Base-by-base conservation (phyloP, 768 basidiomycete species). In the Mycena latifolia region DNA sequence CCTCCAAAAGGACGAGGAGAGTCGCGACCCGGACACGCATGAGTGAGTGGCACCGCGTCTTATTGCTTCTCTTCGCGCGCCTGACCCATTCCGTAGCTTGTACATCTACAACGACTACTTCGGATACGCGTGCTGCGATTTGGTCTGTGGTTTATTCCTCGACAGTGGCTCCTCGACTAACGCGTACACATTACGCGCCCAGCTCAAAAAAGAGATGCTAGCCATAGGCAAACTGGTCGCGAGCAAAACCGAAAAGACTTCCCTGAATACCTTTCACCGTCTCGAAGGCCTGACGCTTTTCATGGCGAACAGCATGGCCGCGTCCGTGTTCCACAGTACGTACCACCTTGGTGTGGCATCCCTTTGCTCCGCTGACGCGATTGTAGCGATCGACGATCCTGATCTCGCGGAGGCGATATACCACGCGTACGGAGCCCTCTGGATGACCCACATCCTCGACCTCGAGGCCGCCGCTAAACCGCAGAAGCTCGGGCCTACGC, bases 71-170 rank as follows among this genome's bases (percentile, higher is more conserved):
- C 25, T 47, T 11, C 18, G 2, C 1, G 29, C 31, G 12, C 17
- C 61, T 39, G 45, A 62, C 10, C 18, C 3, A 46, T 45, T 6
- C 28, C n/a, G n/a, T 1, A 66, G 64, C 22, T 1, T 66, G 2
- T 59, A 66, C 37, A 55, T 66, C 8, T 66, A 66, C 64, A 66
- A 66, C 37, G 64, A 66, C 58, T 66, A 66, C 58, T 66, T 66
- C 14, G 64, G 64, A 29, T 66, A 66, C 53, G 64, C 64, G 45
- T 66, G 64, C 25, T 66, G 64, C 29, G 64, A 66, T 37, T 22
- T 66, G 33, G 29, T 4, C 25, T 17, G 58, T 28, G 18, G 2
- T 0, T 48, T 35, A 51, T 35, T 35, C 11, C 25, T 31, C 11
- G 24, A n/a, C 5, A n/a, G 10, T 41, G 11, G 2, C 22, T 59